Evolutionary conservation across 2,329 filamentous ascomycete species (phyloP).

Genomic region (Verticillium longisporum): DNA sequence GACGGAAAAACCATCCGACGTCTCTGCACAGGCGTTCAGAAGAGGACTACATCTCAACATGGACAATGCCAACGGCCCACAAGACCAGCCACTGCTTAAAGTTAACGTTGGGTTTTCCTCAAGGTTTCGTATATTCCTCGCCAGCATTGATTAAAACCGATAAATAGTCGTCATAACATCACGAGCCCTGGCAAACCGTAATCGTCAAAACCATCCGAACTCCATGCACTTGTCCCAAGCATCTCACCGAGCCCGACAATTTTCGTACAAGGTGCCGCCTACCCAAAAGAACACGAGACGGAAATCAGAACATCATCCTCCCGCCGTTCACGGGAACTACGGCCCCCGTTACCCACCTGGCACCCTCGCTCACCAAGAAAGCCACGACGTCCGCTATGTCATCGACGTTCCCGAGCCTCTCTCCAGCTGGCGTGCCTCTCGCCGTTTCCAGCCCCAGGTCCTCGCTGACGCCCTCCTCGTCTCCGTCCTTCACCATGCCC

Average conservation of each 20-base stretch:
- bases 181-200: no score
- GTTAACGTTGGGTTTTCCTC: no score
- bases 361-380: constrained; percentile 12
- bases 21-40: no score
- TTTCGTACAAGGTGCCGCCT: not conserved
- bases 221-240: no score
- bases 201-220: no score
- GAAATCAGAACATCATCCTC: constrained; percentile 9
- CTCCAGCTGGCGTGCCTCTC: constrained; percentile 9
- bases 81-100: no score
- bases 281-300: not conserved
- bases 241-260: not conserved
- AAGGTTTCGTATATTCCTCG: no score
- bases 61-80: no score
- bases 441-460: constrained; percentile 10
- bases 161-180: no score
- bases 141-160: no score
- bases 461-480: constrained; percentile 10
- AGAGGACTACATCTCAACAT: no score
- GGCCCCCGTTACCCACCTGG: constrained; percentile 12
- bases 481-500: constrained; percentile 11
- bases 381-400: constrained; percentile 12
- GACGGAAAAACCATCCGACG: no score
- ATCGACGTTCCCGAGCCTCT: constrained; percentile 11
- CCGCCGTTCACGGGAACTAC: constrained; percentile 12